Evolutionary conservation across 768 basidiomycete species (phyloP).

Genomic region (Tricholoma sp.): DNA sequence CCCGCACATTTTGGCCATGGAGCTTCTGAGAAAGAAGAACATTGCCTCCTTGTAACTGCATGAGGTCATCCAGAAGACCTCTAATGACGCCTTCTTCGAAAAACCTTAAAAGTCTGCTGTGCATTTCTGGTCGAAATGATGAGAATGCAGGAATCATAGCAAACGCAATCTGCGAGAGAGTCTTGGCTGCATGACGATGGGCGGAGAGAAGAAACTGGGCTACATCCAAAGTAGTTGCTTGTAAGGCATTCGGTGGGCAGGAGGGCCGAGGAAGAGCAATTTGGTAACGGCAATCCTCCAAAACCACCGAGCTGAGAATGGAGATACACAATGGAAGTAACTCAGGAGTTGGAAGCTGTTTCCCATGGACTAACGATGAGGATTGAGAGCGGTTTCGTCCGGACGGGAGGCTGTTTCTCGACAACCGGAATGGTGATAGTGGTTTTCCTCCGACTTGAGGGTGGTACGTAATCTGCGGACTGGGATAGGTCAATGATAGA

Average conservation of each 20-base stretch:
- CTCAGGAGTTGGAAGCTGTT: constrained; percentile 37
- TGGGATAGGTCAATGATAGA: constrained; percentile 2
- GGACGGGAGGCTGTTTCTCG: constrained; percentile 37
- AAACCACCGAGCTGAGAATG: constrained; percentile 56
- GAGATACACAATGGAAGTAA: constrained; percentile 56
- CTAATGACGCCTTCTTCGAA: constrained; percentile 63
- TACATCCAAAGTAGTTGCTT: constrained; percentile 65
- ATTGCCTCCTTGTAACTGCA: constrained; percentile 27
- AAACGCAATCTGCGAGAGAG: constrained; percentile 56
- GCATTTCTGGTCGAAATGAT: constrained; percentile 61
- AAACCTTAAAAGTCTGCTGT: constrained; percentile 57
- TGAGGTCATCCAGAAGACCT: constrained; percentile 45
- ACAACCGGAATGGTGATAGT: constrained; percentile 41
- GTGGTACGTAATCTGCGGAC: constrained; percentile 14
- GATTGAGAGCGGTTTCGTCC: constrained; percentile 49
- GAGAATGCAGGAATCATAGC: constrained; percentile 72
- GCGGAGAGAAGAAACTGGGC: constrained; percentile 59
- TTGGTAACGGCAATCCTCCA: constrained; percentile 69
- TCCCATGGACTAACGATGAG: constrained; percentile 35
- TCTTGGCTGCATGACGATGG: constrained; percentile 45
- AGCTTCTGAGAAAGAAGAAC: neutral
- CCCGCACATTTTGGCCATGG: neutral
- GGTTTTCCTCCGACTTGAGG: constrained; percentile 22
- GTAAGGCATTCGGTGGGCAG: constrained; percentile 73
- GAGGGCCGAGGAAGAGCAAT: constrained; percentile 53